These are phyloP conservation scores for Cystoderma amianthinum DNA, from an alignment of 768 basidiomycete genomes.

Conservation along the genomic window DNA sequence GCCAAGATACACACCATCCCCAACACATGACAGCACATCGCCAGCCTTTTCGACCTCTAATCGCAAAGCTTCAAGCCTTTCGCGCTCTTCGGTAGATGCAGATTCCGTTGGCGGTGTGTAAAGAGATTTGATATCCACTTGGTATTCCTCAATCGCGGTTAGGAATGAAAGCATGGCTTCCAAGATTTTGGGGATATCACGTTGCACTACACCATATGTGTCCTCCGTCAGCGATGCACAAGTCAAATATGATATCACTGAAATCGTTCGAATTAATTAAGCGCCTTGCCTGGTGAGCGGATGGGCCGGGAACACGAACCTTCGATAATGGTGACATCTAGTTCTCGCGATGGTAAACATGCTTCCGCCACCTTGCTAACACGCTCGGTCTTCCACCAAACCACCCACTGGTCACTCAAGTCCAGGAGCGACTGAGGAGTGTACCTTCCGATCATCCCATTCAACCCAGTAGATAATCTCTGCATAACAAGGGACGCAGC, in stretches of 20 bases:
- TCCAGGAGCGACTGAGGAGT: constrained; percentile 24
- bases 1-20: constrained; percentile 45
- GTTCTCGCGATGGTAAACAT: constrained; percentile 50
- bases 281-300: no score
- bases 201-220: constrained; percentile 75
- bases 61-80: constrained; percentile 28
- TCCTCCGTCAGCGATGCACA: constrained; percentile 77
- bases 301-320: constrained; percentile 30
- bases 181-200: constrained; percentile 76
- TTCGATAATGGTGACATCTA: constrained; percentile 57
- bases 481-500: constrained; percentile 6
- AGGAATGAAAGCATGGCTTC: constrained; percentile 72
- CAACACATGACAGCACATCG: constrained; percentile 45
- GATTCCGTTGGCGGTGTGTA: constrained; percentile 27
- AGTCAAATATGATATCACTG: constrained; percentile 62
- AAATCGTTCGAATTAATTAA: no score
- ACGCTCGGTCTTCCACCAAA: constrained; percentile 58
- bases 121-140: constrained; percentile 39
- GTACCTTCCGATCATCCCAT: constrained; percentile 7
- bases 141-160: constrained; percentile 58
- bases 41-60: constrained; percentile 49
- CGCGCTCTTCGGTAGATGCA: constrained; percentile 28
- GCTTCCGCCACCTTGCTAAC: constrained; percentile 44
- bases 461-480: background rate
- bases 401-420: constrained; percentile 11